Evolutionary conservation across 768 basidiomycete genomes (phyloP).

Genomic region (Tylopilus vinaceipallidus): DNA sequence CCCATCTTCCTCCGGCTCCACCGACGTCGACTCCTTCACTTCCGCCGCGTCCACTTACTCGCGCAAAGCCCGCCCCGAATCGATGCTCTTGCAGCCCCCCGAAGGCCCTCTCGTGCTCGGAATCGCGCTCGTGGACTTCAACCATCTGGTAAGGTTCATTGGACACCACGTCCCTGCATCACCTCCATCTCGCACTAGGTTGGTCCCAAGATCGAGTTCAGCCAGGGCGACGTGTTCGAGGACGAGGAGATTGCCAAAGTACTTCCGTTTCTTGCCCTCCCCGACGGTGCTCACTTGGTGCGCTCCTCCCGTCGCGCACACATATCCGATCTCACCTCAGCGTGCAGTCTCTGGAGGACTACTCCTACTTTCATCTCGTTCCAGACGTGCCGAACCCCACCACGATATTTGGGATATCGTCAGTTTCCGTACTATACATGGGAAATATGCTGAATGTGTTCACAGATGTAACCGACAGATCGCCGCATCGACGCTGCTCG

Average conservation of each 20-base stretch:
- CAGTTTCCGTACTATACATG: conserved; percentile 5
- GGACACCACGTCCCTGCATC: conserved; percentile 7
- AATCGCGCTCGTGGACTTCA: conserved; percentile 92
- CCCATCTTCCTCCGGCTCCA: conserved; percentile 39
- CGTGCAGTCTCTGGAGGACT: conserved; percentile 62
- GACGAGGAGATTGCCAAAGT: conserved; percentile 84
- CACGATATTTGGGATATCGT: conserved; percentile 97
- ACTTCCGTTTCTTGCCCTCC: conserved; percentile 92
- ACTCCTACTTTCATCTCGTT: conserved; percentile 93
- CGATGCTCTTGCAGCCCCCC: conserved; percentile 61
- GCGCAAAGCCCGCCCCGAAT: conserved; percentile 76
- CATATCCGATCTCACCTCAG: conserved; percentile 8
- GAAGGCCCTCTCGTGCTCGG: conserved; percentile 68
- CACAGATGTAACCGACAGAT: conserved; percentile 94
- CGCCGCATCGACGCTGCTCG: conserved; percentile 69
- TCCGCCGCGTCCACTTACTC: conserved; percentile 57
- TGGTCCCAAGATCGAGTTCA: conserved; percentile 89
- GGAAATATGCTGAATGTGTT: conserved; percentile 1
- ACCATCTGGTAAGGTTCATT: conserved; percentile 70
- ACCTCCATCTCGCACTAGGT: conserved; percentile 48
- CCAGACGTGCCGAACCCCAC: conserved; percentile 65
- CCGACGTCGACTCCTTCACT: conserved; percentile 56
- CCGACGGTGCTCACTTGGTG: conserved; percentile 95
- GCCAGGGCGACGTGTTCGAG: conserved; percentile 72
- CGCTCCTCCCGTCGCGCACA: conserved; percentile 1